Evolutionary conservation across 1,284 basidiomycete genomes (phyloP).

Genomic region (Boletus albobrunnescens): DNA sequence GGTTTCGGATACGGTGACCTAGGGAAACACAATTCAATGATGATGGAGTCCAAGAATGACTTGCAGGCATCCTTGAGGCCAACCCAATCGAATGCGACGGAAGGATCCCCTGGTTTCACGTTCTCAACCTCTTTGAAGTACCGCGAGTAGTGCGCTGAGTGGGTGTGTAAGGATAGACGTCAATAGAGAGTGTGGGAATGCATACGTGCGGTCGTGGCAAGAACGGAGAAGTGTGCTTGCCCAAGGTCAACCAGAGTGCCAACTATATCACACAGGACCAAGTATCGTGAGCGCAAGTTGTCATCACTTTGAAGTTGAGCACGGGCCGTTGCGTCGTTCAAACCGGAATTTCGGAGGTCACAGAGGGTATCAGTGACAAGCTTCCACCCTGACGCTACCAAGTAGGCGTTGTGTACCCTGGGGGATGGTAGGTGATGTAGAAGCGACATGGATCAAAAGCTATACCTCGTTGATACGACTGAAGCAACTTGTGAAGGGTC

Average conservation of each 20-base stretch:
- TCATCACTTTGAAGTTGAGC: constrained; percentile 47
- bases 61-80: constrained; percentile 56
- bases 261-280: constrained; percentile 62
- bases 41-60: constrained; percentile 75
- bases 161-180: constrained; percentile 13
- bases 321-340: constrained; percentile 51
- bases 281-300: constrained; percentile 53
- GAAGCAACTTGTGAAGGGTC: constrained; percentile 52
- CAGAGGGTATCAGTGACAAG: constrained; percentile 55
- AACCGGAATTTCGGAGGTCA: constrained; percentile 48
- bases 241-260: constrained; percentile 52
- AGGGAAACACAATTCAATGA: constrained; percentile 74
- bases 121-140: constrained; percentile 57
- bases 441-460: constrained; percentile 1
- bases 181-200: constrained; percentile 3
- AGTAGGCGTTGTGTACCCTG: constrained; percentile 74
- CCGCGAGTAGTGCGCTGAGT: constrained; percentile 57
- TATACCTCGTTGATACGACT: constrained; percentile 56
- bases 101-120: constrained; percentile 39
- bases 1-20: constrained; percentile 57
- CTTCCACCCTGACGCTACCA: constrained; percentile 73
- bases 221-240: constrained; percentile 58
- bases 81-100: constrained; percentile 58
- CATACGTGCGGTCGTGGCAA: constrained; percentile 64
- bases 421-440: constrained; percentile 1